These are phyloP conservation scores for Trichoderma atroviride DNA, from an alignment of 2,329 filamentous ascomycete genomes.

Conservation along the genomic window DNA sequence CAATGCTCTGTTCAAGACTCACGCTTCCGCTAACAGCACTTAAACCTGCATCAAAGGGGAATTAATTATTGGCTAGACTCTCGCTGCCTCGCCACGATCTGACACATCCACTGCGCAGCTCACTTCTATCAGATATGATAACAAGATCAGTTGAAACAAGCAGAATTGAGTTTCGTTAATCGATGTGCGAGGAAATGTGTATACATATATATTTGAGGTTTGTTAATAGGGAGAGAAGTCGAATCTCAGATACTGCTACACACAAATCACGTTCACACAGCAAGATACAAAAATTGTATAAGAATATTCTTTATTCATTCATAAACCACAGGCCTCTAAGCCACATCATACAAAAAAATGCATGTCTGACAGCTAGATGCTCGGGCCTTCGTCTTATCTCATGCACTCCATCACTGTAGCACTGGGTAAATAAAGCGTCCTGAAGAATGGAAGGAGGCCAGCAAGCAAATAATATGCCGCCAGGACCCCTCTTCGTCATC, in stretches of 20 bases:
- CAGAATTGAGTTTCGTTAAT: no score
- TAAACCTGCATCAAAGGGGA: neutral
- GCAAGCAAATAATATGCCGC: neutral
- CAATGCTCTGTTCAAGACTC: neutral
- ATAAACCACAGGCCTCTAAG: neutral
- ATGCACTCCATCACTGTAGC: slow-evolving; percentile 3
- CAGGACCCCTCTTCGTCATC: neutral
- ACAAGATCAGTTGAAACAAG: no score
- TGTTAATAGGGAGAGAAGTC: no score
- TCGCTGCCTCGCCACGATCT: neutral
- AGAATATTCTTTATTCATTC: slow-evolving; percentile 3
- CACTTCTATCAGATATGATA: neutral
- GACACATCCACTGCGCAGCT: neutral
- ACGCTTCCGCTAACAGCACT: neutral
- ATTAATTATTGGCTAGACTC: neutral
- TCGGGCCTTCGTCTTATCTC: slow-evolving; percentile 4
- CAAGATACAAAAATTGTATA: neutral
- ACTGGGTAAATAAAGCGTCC: neutral
- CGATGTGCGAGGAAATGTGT: no score
- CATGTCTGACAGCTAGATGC: neutral
- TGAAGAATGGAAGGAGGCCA: neutral
- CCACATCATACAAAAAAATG: slow-evolving; percentile 5
- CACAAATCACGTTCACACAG: neutral
- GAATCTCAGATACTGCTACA: neutral
- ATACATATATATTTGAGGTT: no score